These are phyloP conservation scores for Globisporangium takayamanum DNA, from an alignment of 352 stramenopile species.

Conservation along the genomic window DNA sequence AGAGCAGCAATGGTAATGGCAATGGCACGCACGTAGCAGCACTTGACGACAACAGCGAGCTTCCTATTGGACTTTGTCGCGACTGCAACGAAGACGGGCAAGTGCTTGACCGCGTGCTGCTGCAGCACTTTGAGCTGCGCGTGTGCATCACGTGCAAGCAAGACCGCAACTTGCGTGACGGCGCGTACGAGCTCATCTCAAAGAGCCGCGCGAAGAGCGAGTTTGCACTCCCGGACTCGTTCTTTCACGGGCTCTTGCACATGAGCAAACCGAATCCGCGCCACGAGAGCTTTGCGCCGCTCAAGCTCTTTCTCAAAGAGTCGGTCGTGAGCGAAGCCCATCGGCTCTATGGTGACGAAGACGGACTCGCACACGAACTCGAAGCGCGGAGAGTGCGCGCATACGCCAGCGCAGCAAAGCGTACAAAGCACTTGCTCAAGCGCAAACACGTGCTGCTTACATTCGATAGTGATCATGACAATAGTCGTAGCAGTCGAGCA, in stretches of 20 bases:
- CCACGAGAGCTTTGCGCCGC: conserved; percentile 55
- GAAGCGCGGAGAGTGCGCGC: conserved; percentile 34
- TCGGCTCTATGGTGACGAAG: conserved; percentile 37
- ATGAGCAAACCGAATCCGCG: conserved; percentile 55
- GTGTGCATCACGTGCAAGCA: conserved; percentile 69
- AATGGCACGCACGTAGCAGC: not conserved
- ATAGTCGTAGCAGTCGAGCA: not conserved
- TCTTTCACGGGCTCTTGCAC: conserved; percentile 40
- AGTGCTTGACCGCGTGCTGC: conserved; percentile 41
- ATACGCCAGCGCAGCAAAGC: conserved; percentile 38
- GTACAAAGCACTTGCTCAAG: conserved; percentile 58
- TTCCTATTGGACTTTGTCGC: conserved; percentile 30
- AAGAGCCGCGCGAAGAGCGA: conserved; percentile 51
- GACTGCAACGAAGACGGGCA: conserved; percentile 45
- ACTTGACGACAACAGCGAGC: conserved; percentile 7
- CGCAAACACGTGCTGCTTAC: conserved; percentile 23
- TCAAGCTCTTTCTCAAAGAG: conserved; percentile 61
- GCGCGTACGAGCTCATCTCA: conserved; percentile 53
- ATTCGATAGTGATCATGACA: conserved; percentile 8
- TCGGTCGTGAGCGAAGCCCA: conserved; percentile 44
- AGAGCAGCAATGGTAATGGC: not conserved
- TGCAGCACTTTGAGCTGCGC: conserved; percentile 41
- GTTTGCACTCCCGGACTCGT: conserved; percentile 56
- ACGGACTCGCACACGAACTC: conserved; percentile 40
- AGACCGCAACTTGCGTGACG: conserved; percentile 35